phyloP scores from a whole-genome alignment of 1,284 basidiomycete species.

The Tausonia pullulans region DNA sequence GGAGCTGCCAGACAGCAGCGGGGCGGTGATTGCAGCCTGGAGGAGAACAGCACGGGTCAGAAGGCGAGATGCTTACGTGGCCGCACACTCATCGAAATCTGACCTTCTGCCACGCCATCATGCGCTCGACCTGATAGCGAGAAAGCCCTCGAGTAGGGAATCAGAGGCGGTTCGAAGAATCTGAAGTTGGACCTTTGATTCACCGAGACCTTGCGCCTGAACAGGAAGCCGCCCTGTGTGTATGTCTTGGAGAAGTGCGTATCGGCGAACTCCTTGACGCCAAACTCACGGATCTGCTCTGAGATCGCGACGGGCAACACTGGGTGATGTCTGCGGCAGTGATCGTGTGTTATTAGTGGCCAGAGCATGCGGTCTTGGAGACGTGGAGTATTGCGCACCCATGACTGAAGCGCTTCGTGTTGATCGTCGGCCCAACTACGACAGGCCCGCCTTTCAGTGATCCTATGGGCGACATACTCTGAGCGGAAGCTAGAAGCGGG shows the following conservation, averaged over 20 bases:
- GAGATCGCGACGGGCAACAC: slow-evolving; percentile 63
- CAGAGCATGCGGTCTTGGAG: background rate
- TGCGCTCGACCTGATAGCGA: slow-evolving; percentile 45
- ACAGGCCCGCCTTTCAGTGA: slow-evolving; percentile 45
- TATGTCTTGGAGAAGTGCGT: slow-evolving; percentile 81
- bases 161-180: background rate
- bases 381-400: slow-evolving; percentile 41
- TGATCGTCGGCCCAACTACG: slow-evolving; percentile 38
- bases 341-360: background rate
- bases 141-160: background rate
- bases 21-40: slow-evolving; percentile 53
- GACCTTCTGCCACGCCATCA: slow-evolving; percentile 84
- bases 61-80: slow-evolving; percentile 1
- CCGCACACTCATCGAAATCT: slow-evolving; percentile 13
- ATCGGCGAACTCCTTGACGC: slow-evolving; percentile 65
- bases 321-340: slow-evolving; percentile 45
- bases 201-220: slow-evolving; percentile 47
- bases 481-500: too few relatives aligned
- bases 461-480: too few relatives aligned
- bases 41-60: slow-evolving; percentile 9
- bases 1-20: slow-evolving; percentile 57
- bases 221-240: slow-evolving; percentile 51
- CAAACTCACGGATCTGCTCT: slow-evolving; percentile 70
- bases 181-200: background rate
- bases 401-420: slow-evolving; percentile 43